Percentiles rank a stretch among this genome's conserved stretches.
Evolutionary conservation across 306 rosid species (phyloP).

Genomic region (Calophaca sinica): DNA sequence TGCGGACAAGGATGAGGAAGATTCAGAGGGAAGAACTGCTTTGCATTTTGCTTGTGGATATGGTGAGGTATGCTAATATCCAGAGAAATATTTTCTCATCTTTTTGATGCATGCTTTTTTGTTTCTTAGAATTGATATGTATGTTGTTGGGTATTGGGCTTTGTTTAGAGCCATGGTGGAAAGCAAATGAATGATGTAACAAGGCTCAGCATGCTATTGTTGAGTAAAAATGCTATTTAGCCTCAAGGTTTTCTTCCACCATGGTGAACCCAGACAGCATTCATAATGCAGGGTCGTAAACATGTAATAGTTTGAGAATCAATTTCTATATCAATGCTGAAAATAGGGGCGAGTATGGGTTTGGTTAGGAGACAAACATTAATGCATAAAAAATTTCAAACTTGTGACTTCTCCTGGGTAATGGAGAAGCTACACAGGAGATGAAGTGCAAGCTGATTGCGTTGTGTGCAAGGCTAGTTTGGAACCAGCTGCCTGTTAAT

Average conservation of each 20-base stretch:
- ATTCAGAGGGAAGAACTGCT: slow-evolving; percentile 97
- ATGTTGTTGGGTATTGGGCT: slow-evolving; percentile 18
- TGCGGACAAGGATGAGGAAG: slow-evolving; percentile 94
- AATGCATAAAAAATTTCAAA: no score
- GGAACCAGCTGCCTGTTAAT: no score
- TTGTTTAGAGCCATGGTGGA: slow-evolving; percentile 28
- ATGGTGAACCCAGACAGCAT: not conserved
- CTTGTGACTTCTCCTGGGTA: no score
- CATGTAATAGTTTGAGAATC: not conserved
- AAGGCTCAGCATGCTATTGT: not conserved
- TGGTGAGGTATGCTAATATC: slow-evolving; percentile 84
- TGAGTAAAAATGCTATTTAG: not conserved
- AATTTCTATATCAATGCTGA: slow-evolving; percentile 9
- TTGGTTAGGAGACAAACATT: no score
- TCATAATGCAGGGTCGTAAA: slow-evolving; percentile 3
- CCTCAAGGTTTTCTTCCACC: slow-evolving; percentile 16
- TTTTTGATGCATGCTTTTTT: not conserved
- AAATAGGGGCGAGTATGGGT: no score
- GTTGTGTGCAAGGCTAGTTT: no score
- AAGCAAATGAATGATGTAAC: slow-evolving; percentile 23
- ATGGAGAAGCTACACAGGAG: no score
- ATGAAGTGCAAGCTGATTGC: no score
- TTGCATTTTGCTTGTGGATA: slow-evolving; percentile 99
- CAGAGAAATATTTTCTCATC: not conserved
- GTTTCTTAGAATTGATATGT: not conserved